Base-by-base conservation (phyloP, 1,284 basidiomycete species). In the Ustilago tritici region DNA sequence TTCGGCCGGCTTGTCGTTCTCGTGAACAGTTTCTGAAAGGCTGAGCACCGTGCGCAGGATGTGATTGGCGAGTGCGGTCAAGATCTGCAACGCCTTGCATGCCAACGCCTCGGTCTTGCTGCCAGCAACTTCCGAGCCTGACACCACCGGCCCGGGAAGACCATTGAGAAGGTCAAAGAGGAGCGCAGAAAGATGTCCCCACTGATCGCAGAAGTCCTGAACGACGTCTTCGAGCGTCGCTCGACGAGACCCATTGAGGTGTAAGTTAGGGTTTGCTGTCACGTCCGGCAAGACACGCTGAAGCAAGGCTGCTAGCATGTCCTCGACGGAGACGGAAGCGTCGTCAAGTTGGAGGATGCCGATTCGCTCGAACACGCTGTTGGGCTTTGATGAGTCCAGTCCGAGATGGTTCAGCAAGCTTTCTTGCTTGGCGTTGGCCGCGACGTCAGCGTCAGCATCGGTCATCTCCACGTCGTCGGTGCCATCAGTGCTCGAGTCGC, bases 51-150 rank as follows among this genome's bases (percentile, higher is more conserved):
- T 65, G 19, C 65, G 66, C 17, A 78, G 8, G 35, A 74, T 50
- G 38, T 74, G 71, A 43, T 78, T 78, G n/a, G 65, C 65, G 0
- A 78, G 68, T 11, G 76, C 76, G 7, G 63, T 67, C 12, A 70
- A 38, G 38, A 78, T 70, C 19, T 52, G 59, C 31, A 77, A 43
- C 14, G 50, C 23, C 43, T 73, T 72, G 40, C 69, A 63, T 5
- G 62, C 65, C 17, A 71, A 6, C 2, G 46, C 46, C n/a, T 76
- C 74, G 28, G 31, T 49, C 28, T 57, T 43, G 2, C 41, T 43
- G 43, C 43, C n/a, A 15, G 15, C 14, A 7, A 49, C 11, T 1
- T 38, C 17, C 9, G 47, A 14, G n/a, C 43, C n/a, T 7, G 58
- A 54, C 1, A 52, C n/a, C 6, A 50, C 7, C n/a, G 53, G 1